Evolutionary conservation across 306 rosid species (phyloP).

Genomic region (Pueraria montana): DNA sequence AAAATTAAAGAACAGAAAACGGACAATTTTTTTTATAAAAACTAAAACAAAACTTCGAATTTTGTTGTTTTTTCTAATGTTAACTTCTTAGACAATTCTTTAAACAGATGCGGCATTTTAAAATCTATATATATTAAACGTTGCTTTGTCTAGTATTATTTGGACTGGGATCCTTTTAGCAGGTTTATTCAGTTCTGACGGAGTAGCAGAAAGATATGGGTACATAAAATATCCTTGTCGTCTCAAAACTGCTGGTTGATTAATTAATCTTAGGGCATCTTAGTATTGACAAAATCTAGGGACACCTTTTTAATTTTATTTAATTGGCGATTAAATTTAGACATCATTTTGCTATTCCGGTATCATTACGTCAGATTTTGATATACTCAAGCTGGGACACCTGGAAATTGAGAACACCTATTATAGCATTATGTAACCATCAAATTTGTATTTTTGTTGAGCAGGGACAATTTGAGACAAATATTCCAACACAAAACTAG

Average conservation of each 20-base stretch:
- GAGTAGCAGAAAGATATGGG: background rate
- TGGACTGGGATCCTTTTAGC: background rate
- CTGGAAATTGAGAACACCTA: background rate
- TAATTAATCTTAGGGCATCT: background rate
- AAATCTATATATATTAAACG: no score
- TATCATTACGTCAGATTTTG: background rate
- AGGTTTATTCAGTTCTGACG: background rate
- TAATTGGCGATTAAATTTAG: slow-evolving; percentile 11
- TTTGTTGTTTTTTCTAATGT: no score
- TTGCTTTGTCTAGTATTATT: background rate
- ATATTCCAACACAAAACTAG: background rate
- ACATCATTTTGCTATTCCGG: background rate
- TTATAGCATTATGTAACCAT: background rate
- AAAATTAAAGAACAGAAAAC: no score
- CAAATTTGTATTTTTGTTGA: background rate
- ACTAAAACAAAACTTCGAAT: no score
- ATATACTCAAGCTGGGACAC: background rate
- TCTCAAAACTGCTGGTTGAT: background rate
- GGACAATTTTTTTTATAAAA: no score
- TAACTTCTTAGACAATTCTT: no score
- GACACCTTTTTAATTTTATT: background rate
- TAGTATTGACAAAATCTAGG: slow-evolving; percentile 1
- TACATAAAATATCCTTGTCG: background rate
- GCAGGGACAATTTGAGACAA: background rate
- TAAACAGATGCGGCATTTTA: no score